Evolutionary conservation across 2,329 filamentous ascomycete species (phyloP).

Genomic region (Pseudocercospora musae): DNA sequence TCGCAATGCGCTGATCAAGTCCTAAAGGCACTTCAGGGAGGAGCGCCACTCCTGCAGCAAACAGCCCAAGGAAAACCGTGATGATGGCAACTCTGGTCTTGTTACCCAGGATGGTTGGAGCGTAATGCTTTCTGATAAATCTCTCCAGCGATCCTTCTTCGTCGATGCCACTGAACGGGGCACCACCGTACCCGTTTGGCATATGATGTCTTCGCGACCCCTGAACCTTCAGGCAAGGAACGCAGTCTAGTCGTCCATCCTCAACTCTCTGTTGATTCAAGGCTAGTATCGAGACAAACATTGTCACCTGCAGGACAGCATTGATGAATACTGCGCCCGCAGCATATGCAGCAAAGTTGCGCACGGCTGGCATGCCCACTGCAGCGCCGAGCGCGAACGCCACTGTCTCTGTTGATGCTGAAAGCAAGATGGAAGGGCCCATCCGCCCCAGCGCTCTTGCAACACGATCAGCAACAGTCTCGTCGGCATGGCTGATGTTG

Average conservation of each 20-base stretch:
- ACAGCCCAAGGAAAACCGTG: slow-evolving; percentile 78
- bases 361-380: slow-evolving; percentile 95
- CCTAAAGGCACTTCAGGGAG: slow-evolving; percentile 82
- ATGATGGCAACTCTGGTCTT: slow-evolving; percentile 75
- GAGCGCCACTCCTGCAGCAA: slow-evolving; percentile 79
- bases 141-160: slow-evolving; percentile 80
- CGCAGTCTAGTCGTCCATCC: slow-evolving; percentile 81
- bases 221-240: slow-evolving; percentile 82
- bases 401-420: slow-evolving; percentile 88
- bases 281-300: slow-evolving; percentile 89
- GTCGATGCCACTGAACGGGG: slow-evolving; percentile 65
- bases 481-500: slow-evolving; percentile 86
- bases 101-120: slow-evolving; percentile 73
- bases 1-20: slow-evolving; percentile 88
- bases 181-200: slow-evolving; percentile 59
- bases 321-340: slow-evolving; percentile 97
- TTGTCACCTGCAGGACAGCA: slow-evolving; percentile 91
- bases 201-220: slow-evolving; percentile 64
- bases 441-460: slow-evolving; percentile 89
- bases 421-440: slow-evolving; percentile 93
- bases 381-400: slow-evolving; percentile 90
- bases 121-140: slow-evolving; percentile 88
- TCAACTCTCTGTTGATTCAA: slow-evolving; percentile 91
- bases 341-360: slow-evolving; percentile 95
- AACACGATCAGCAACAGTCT: slow-evolving; percentile 79